Conservation (phyloP, 768 basidiomycete species). For the Lentinula aciculospora region DNA sequence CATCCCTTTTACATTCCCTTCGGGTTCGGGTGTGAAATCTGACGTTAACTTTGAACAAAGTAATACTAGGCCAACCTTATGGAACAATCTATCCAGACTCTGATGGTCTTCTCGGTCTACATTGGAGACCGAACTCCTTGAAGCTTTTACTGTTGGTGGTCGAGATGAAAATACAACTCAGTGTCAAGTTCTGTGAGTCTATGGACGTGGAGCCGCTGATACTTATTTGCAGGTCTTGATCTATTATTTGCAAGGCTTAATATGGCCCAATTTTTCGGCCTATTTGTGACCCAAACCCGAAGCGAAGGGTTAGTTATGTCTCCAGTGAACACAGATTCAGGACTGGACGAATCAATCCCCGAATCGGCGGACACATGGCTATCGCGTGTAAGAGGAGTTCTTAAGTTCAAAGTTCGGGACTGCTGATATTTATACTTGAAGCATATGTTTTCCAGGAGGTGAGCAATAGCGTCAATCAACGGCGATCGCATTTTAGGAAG, state of each 20-base stretch:
- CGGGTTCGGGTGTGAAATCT: neutral
- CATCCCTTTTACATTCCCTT: neutral
- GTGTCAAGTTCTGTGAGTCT: neutral
- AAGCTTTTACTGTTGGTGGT: no score
- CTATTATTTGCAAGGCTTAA: neutral
- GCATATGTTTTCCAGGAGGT: neutral
- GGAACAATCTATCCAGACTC: neutral
- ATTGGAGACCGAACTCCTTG: no score
- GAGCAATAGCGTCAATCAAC: neutral
- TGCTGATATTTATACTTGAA: neutral
- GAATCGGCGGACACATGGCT: neutral
- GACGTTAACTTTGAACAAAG: neutral
- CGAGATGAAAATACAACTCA: neutral
- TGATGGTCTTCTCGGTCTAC: no score
- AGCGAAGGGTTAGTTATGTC: neutral
- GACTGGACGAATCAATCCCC: neutral
- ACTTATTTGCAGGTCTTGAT: no score
- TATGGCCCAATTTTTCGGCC: no score
- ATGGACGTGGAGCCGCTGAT: no score
- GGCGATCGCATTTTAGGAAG: neutral
- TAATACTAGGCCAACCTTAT: neutral
- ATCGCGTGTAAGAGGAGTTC: conserved; percentile 1
- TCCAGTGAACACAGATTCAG: neutral
- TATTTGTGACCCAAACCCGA: neutral
- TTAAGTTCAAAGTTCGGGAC: neutral